phyloP scores from a whole-genome alignment of 2,329 filamentous ascomycete species.

The Helminthosporium solani region DNA sequence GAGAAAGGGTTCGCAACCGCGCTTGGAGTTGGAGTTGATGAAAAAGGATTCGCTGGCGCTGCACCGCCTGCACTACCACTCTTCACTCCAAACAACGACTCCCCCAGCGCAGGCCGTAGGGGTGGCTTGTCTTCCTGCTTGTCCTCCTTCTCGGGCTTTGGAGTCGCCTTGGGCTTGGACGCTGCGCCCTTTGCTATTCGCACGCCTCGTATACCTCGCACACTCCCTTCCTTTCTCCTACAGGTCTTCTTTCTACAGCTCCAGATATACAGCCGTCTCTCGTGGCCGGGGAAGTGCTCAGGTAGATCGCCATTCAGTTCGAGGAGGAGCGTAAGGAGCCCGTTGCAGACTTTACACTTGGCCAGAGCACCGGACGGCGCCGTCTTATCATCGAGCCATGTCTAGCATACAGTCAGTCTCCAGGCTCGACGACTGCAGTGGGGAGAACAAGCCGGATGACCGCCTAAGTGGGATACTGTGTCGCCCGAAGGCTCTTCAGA shows the following conservation, averaged over 20 bases:
- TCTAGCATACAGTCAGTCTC: slow-evolving; percentile 45
- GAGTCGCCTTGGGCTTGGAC: slow-evolving; percentile 16
- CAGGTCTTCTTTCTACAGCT: slow-evolving; percentile 77
- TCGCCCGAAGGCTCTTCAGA: slow-evolving; percentile 78
- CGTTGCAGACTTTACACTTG: slow-evolving; percentile 84
- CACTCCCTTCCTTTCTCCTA: slow-evolving; percentile 76
- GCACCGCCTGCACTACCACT: slow-evolving; percentile 25
- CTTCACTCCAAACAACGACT: slow-evolving; percentile 69
- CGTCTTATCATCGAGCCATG: slow-evolving; percentile 75
- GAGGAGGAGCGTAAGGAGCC: slow-evolving; percentile 78
- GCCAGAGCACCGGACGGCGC: slow-evolving; percentile 75
- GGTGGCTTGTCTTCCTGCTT: slow-evolving; percentile 34
- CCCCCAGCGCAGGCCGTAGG: slow-evolving; percentile 61
- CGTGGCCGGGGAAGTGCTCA: slow-evolving; percentile 80
- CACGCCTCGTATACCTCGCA: slow-evolving; percentile 72
- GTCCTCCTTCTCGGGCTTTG: slow-evolving; percentile 14
- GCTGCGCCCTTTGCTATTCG: slow-evolving; percentile 50
- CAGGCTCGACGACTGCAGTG: background rate
- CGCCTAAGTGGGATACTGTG: slow-evolving; percentile 83
- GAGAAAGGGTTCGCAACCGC: slow-evolving; percentile 59
- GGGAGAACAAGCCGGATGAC: slow-evolving; percentile 69
- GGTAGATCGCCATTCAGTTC: slow-evolving; percentile 91
- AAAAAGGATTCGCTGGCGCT: slow-evolving; percentile 36
- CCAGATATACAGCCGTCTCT: slow-evolving; percentile 85
- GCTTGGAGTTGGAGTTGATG: slow-evolving; percentile 61